phyloP scores from a whole-genome alignment of 1,284 basidiomycete species.

The Dichomitus squalens region DNA sequence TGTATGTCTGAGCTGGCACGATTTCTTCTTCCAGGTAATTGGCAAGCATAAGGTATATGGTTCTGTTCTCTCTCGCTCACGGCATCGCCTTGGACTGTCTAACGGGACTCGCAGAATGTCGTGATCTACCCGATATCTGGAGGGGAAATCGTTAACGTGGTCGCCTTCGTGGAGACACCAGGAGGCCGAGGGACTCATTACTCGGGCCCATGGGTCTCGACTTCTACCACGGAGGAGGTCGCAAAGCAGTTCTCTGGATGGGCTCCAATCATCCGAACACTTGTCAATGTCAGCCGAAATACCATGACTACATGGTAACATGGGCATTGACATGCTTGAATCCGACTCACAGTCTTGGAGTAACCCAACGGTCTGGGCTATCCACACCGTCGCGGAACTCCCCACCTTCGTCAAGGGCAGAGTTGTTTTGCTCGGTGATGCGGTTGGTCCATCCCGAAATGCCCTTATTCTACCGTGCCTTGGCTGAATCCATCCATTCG shows the following conservation, averaged over 20 bases:
- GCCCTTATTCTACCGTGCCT: not conserved
- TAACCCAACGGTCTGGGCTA: constrained; percentile 35
- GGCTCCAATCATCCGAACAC: constrained; percentile 13
- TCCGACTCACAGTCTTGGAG: constrained; percentile 29
- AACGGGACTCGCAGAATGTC: not conserved
- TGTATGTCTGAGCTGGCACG: not conserved
- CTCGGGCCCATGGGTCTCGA: constrained; percentile 32
- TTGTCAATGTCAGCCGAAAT: not conserved
- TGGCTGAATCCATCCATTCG: not conserved
- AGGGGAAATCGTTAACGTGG: constrained; percentile 26
- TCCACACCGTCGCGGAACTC: constrained; percentile 32
- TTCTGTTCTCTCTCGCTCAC: not conserved
- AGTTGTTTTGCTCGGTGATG: constrained; percentile 40
- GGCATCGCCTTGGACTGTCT: not conserved
- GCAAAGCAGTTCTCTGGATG: constrained; percentile 21
- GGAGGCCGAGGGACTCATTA: constrained; percentile 28
- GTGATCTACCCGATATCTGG: constrained; percentile 10
- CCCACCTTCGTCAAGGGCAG: constrained; percentile 28
- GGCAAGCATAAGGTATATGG: constrained; percentile 21
- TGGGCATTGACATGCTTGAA: no score
- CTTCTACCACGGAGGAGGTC: constrained; percentile 14
- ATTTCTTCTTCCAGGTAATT: not conserved
- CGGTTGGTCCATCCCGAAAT: constrained; percentile 27
- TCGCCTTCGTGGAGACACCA: constrained; percentile 23
- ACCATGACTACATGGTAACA: not conserved